Evolutionary conservation across 2,329 filamentous ascomycete genomes (phyloP).

Genomic region (Arthrobotrys conoides): DNA sequence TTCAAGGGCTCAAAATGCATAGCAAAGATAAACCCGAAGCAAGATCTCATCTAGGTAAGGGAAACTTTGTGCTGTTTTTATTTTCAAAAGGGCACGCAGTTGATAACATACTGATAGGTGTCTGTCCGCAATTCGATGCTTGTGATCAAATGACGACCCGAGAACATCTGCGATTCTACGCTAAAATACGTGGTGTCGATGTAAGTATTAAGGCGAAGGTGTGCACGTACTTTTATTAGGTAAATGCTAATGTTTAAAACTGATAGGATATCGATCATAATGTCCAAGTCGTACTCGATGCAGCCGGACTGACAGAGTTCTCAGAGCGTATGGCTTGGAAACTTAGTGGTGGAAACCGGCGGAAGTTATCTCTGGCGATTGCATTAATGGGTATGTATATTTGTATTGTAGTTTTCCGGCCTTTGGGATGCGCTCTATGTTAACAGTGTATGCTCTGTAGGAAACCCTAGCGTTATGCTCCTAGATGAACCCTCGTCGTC

Average conservation of each 20-base stretch:
- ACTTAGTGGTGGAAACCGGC: conserved; percentile 90
- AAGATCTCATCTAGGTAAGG: conserved; percentile 74
- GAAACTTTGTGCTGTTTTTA: not conserved
- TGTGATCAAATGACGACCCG: conserved; percentile 91
- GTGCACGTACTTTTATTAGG: not conserved
- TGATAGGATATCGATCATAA: conserved; percentile 78
- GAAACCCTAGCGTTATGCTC: conserved; percentile 76
- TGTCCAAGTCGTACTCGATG: conserved; percentile 81
- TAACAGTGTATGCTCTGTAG: conserved; percentile 16
- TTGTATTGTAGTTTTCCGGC: no score
- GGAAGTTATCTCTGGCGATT: conserved; percentile 90
- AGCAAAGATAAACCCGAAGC: conserved; percentile 79
- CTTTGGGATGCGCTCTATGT: not conserved
- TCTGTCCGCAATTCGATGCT: conserved; percentile 89
- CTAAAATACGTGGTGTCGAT: conserved; percentile 82
- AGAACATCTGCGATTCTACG: conserved; percentile 91
- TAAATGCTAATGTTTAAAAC: not conserved
- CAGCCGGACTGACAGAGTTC: conserved; percentile 82
- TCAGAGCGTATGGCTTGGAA: conserved; percentile 81
- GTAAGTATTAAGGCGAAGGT: not conserved
- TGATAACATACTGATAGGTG: conserved; percentile 70
- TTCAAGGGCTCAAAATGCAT: conserved; percentile 80
- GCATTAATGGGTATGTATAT: conserved; percentile 86
- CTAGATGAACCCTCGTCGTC: conserved; percentile 91
- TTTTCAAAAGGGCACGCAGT: not conserved